Base-by-base conservation (phyloP, 148 eudicot genomes). In the Rhododendron molle region DNA sequence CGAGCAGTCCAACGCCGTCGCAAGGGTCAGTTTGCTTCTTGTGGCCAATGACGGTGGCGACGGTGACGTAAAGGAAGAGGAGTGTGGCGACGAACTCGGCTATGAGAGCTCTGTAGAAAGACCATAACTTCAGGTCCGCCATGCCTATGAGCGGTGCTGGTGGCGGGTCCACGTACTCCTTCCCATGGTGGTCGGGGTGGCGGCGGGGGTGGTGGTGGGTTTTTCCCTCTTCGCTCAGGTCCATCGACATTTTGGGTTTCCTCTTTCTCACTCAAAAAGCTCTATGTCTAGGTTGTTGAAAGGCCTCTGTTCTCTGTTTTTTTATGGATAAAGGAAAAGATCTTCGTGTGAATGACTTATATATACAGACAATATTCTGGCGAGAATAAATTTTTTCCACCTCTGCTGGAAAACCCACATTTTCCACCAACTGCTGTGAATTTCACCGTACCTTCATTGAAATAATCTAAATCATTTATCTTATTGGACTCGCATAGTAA, bases 1-100 rank as follows among this genome's bases (percentile, higher is more conserved):
- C 90, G 26, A 86, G 86, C 13, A 84, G 65, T 10, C 90, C 90
- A 21, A 86, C 90, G 47, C 90, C 90, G 69, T 54, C 88, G 81
- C 90, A 89, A 2, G 76, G 85, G 60, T 40, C 88, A 32, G 79
- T 54, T 30, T 83, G 82, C 85, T 82, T 86, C 73, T 89, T 84
- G 90, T 89, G 46, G 44, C 90, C 90, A 56, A 86, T 89, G 50
- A 86, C 87, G 26, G 90, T 86, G 76, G 90, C 90, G n/a, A 88
- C 82, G 34, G 90, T 88, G 77, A 88, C 47, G 83, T 86, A 88
- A 77, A 88, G 90, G 86, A 88, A 86, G 56, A 88, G 88, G 34
- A 88, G 88, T 18, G 90, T 88, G 85, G 89, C 89, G 15, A 88
- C 43, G 83, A 88, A 88, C 88, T 88, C 89, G 13, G 88, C 88